Evolutionary conservation across 257 asterid species (phyloP).

Genomic region (Cruciata laevipes): DNA sequence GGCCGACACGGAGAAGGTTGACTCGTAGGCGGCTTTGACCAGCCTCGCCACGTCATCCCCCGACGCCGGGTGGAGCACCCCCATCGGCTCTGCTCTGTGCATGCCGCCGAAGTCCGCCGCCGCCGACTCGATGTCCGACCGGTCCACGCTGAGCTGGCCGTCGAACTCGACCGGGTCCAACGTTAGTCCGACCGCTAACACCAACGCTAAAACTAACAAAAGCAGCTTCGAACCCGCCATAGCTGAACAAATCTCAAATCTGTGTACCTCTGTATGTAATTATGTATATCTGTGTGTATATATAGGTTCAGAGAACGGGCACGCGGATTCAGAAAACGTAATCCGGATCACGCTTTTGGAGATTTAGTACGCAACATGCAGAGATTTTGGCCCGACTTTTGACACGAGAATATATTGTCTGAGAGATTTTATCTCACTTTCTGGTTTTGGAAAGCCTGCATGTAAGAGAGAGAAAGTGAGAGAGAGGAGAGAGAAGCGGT

Average conservation of each 20-base stretch:
- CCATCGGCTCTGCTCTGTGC: conserved; percentile 41
- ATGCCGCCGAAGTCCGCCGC: conserved; percentile 56
- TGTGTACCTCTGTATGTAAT: background rate
- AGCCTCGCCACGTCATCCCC: conserved; percentile 52
- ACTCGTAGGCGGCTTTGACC: conserved; percentile 48
- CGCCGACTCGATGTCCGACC: conserved; percentile 36
- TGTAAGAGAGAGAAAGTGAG: background rate
- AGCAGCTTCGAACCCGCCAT: conserved; percentile 42
- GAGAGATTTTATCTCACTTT: background rate
- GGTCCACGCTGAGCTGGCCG: conserved; percentile 45
- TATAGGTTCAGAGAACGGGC: conserved; percentile 7
- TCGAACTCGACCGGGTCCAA: conserved; percentile 37
- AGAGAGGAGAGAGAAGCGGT: background rate
- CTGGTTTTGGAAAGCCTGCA: conserved; percentile 1
- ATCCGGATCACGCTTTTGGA: conserved; percentile 45
- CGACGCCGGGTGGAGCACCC: conserved; percentile 51
- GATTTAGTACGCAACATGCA: conserved; percentile 47
- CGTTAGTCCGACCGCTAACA: conserved; percentile 59
- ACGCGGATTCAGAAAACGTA: conserved; percentile 24
- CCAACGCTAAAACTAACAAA: conserved; percentile 37
- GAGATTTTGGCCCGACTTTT: conserved; percentile 30
- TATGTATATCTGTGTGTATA: background rate
- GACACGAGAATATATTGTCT: conserved; percentile 2
- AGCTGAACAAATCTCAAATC: background rate
- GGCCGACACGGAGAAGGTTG: conserved; percentile 54